These are phyloP conservation scores for Westerdykella aurantiaca DNA, from an alignment of 2,329 filamentous ascomycete genomes.

Conservation along the genomic window DNA sequence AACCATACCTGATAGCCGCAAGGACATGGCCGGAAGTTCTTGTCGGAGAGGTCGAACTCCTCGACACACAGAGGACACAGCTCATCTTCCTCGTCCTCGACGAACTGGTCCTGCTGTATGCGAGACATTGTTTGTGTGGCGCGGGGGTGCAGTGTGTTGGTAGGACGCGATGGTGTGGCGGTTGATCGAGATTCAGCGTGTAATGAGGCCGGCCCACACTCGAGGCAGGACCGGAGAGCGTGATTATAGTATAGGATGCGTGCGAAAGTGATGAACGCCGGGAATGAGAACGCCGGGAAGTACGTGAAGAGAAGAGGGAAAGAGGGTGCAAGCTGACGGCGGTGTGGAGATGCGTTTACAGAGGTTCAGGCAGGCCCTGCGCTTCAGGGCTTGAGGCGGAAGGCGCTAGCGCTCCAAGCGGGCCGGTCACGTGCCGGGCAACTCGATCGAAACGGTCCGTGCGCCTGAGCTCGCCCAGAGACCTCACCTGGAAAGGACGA, in stretches of 20 bases:
- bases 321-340: constrained; percentile 18
- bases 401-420: neutral
- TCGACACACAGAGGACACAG: constrained; percentile 93
- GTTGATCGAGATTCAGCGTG: constrained; percentile 1
- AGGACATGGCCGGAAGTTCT: constrained; percentile 93
- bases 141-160: constrained; percentile 11
- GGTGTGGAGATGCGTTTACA: neutral
- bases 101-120: constrained; percentile 48
- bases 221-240: constrained; percentile 3
- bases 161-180: constrained; percentile 22
- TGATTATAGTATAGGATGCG: constrained; percentile 7
- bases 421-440: constrained; percentile 4
- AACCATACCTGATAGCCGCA: constrained; percentile 90
- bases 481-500: neutral
- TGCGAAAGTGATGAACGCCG: constrained; percentile 29
- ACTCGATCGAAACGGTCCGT: neutral
- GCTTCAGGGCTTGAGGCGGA: neutral
- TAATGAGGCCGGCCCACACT: neutral
- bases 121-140: constrained; percentile 40
- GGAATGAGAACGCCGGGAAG: constrained; percentile 14
- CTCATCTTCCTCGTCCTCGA: constrained; percentile 49
- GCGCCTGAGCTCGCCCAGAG: constrained; percentile 1
- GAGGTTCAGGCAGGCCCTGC: neutral
- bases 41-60: constrained; percentile 96
- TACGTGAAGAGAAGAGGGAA: constrained; percentile 18